Percentiles rank a stretch among this genome's conserved stretches.
These are phyloP conservation scores for Geotrichum aggregatum DNA, from an alignment of 1,139 yeast genomes.

Conservation along the genomic window DNA sequence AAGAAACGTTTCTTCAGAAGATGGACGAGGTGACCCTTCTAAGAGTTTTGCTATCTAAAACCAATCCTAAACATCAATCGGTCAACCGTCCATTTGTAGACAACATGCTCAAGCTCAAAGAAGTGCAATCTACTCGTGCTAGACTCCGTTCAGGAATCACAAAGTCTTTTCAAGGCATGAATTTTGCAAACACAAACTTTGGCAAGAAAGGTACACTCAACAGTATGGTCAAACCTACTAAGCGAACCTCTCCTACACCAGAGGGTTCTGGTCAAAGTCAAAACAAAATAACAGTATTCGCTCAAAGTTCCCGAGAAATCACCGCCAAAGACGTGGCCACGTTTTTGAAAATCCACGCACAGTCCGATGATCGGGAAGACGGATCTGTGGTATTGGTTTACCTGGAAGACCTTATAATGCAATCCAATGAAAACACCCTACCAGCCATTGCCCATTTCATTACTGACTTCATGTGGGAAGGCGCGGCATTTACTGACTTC, in stretches of 20 bases:
- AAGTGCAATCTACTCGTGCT: neutral
- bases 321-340: slow-evolving; percentile 15
- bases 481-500: neutral
- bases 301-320: slow-evolving; percentile 10
- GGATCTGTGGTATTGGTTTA: slow-evolving; percentile 10
- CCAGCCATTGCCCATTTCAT: slow-evolving; percentile 17
- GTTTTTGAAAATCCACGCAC: slow-evolving; percentile 15
- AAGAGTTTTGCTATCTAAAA: slow-evolving; percentile 1
- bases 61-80: neutral
- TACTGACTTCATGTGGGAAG: slow-evolving; percentile 2
- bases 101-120: slow-evolving; percentile 1
- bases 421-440: slow-evolving; percentile 16
- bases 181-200: neutral
- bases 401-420: slow-evolving; percentile 12
- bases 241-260: neutral
- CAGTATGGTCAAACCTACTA: neutral
- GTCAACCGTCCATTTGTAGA: slow-evolving; percentile 5
- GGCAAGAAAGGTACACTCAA: neutral
- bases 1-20: neutral
- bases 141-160: slow-evolving; percentile 4
- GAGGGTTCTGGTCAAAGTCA: neutral
- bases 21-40: slow-evolving; percentile 9
- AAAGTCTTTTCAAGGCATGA: neutral
- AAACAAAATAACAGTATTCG: slow-evolving; percentile 11
- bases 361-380: neutral